Base-by-base conservation (phyloP, 768 basidiomycete species). In the Cystofilobasidium capitatum region DNA sequence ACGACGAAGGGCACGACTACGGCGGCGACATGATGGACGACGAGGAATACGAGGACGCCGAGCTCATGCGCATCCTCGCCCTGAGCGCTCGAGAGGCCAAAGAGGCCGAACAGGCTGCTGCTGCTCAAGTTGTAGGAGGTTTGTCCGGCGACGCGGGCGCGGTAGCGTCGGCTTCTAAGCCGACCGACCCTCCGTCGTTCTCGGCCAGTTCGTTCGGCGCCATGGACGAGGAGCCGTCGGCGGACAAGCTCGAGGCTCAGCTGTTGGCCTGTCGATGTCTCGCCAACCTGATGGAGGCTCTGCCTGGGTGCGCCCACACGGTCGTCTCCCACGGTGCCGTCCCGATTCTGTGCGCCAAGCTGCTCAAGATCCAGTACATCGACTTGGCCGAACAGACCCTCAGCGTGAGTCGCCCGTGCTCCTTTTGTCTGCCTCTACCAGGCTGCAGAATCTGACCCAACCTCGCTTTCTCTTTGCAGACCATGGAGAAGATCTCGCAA, bases 281-380 rank as follows among this genome's bases (percentile, higher is more conserved):
- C 62, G 94, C 93, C 58, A 98, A 99, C 76, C 82, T 99, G 64
- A 93, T 98, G 91, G 96, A 98, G 77, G 94, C 92, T n/a, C 82
- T 98, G 26, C 96, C 96, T 22, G 92, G 93, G 31, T 88, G 91
- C 47, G 91, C 91, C n/a, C 92, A 97, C 75, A 92, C 91, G 54
- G 87, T 99, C 72, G 94, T 98, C 44, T 90, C 96, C 76, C 89
- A 94, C 73, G 94, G 94, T n/a, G 96, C 94, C 22, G 93, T 99
- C 66, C 92, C 92, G 22, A 91, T 94, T 37, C 82, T 99, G 57
- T 98, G 94, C 83, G 88, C 88, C 83, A 98, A 99, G 77, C 80
- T 99, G 69, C 85, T 91, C 76, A 91, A 96, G 78, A 99, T 99
- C 66, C 89, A 90, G 29, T 96, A 93, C 75, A 98, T 99, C 72